A percentile compares a stretch with the other conserved stretches of the same genome.
Evolutionary conservation across 108 stramenopile species (phyloP).

Genomic region (Nitzschia sp.): DNA sequence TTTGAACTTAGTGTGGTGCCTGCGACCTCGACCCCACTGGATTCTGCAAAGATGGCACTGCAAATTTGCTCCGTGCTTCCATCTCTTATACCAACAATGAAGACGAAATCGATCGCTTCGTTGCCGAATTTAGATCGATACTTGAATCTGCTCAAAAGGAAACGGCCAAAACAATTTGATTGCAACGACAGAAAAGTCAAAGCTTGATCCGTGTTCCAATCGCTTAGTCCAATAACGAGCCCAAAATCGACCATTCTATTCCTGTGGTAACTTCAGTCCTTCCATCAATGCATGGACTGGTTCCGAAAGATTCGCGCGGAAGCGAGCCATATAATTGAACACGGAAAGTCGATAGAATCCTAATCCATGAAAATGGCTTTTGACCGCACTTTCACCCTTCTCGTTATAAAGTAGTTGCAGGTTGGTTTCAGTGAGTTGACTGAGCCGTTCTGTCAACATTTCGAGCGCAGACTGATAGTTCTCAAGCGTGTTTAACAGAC

Average conservation of each 20-base stretch:
- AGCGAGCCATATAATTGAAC: constrained; percentile 22
- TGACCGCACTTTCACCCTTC: constrained; percentile 18
- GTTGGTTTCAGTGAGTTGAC: constrained; percentile 34
- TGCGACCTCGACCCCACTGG: constrained; percentile 66
- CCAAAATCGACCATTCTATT: too few species aligned
- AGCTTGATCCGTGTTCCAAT: too few species aligned
- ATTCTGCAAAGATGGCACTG: constrained; percentile 48
- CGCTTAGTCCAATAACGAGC: too few species aligned
- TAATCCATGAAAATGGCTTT: constrained; percentile 14
- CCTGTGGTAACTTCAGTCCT: too few species aligned
- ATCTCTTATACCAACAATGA: constrained; percentile 60
- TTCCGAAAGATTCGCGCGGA: too few species aligned
- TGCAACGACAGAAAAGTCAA: too few species aligned
- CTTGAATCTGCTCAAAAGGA: background rate
- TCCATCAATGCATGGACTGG: background rate
- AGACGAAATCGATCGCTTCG: constrained; percentile 52
- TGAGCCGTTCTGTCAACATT: constrained; percentile 38
- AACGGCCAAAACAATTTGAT: background rate
- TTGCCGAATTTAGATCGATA: constrained; percentile 8
- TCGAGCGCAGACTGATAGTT: constrained; percentile 37
- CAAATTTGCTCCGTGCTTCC: constrained; percentile 58
- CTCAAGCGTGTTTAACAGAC: constrained; percentile 6
- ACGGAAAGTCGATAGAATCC: constrained; percentile 29
- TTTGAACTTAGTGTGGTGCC: constrained; percentile 67
- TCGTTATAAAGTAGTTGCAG: constrained; percentile 18